Base-by-base conservation (phyloP, 352 stramenopile species). In the Pythium brassicae region DNA sequence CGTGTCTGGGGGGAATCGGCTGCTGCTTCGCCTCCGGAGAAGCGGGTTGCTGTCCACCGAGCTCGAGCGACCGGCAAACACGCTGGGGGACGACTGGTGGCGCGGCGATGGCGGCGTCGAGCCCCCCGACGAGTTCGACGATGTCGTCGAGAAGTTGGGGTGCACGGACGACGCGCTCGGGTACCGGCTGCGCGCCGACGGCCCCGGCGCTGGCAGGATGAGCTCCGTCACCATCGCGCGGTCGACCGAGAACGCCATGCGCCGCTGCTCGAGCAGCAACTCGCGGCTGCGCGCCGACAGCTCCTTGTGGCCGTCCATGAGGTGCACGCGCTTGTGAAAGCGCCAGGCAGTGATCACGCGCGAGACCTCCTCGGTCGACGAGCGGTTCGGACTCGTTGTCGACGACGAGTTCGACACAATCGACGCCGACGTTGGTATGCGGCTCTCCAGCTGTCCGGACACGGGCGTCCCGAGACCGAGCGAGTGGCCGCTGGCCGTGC, bases 281-380 rank as follows among this genome's bases (percentile, higher is more conserved):
- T 96, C 87, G 8, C 81, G 81, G 27, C 79, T 86, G 20, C 75
- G 71, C 29, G 84, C 76, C 8, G 81, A 93, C 3, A 96, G 65
- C 22, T 91, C 81, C 61, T 93, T 94, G 68, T 95, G 87, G 17
- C 87, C 85, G 25, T 88, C 78, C 84, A 96, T 93, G 54, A 94
- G 77, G 44, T 91, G 78, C 35, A 95, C 75, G 22, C 83, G 83
- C 66, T 92, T 95, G 65, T 95, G 83, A 48, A 91, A 77, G 11
- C 86, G 79, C 86, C 86, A 95, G 3, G 81, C 83, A 2, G 70
- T 80, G 57, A 95, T 95, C 50, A 95, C 78, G 29, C 83, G 78
- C 11, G 86, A 84, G 15, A 82, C 76, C 61, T 92, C 80, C 58
- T 92, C 78, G 9, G 66, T 75, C 4, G 81, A 89, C 42, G 74